Percentiles rank a stretch among this genome's conserved stretches.
Conservation (phyloP, 345 rosid species). For the Raphanus raphanistrum region DNA sequence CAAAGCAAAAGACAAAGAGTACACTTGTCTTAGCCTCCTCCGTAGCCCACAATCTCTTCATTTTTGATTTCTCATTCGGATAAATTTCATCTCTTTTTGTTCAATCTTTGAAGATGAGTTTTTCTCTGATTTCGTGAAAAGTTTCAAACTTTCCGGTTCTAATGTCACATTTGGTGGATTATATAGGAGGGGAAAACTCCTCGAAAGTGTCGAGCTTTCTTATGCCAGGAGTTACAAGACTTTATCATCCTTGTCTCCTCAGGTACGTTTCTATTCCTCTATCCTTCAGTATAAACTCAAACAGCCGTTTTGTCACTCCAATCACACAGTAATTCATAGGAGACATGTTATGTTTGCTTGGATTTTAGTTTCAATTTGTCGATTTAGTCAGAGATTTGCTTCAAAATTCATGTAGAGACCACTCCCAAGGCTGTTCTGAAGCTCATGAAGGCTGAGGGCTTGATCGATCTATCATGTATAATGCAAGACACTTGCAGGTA, state of each 20-base stretch:
- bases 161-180: constrained; percentile 30
- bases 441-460: constrained; percentile 83
- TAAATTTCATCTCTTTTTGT: background rate
- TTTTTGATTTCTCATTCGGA: too few relatives aligned
- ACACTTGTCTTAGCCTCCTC: too few relatives aligned
- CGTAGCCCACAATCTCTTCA: too few relatives aligned
- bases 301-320: constrained; percentile 3
- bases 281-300: background rate
- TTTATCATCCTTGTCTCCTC: constrained; percentile 17
- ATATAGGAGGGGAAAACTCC: background rate
- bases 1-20: too few relatives aligned
- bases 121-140: background rate
- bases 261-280: constrained; percentile 21
- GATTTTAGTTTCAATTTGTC: background rate
- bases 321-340: background rate
- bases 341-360: background rate
- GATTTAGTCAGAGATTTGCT: background rate
- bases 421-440: constrained; percentile 85
- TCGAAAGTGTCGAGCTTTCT: constrained; percentile 9
- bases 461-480: constrained; percentile 74
- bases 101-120: background rate
- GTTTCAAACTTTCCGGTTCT: background rate
- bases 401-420: too few relatives aligned
- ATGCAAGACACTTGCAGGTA: constrained; percentile 82
- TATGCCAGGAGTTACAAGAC: constrained; percentile 1